Base-by-base conservation (phyloP, 768 basidiomycete species). In the Goffeauzyma gilvescens region DNA sequence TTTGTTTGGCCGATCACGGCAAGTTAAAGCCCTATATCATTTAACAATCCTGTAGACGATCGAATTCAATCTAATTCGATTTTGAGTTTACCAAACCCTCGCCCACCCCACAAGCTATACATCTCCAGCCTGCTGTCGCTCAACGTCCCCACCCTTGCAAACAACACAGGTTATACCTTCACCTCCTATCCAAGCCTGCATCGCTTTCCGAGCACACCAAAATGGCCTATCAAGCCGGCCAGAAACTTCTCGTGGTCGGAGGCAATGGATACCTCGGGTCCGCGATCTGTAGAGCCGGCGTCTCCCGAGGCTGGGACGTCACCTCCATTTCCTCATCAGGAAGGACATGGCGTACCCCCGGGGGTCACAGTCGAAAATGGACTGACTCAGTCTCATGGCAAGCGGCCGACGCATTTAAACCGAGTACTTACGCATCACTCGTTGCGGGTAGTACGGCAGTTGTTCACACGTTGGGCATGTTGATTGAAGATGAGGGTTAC, bases 261-360 rank as follows among this genome's bases (percentile, higher is more conserved):
- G 93, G 93, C 33, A 93, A 93, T 67, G 93, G 93, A 5, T 96
- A 93, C 68, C 76, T 98, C 55, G 90, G 93, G 39, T 95, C 93
- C 21, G 81, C 87, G 3, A 74, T 98, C 23, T 95, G 89, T 65
- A 79, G 73, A 56, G 72, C 76, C n/a, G 89, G 86, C 18, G 69
- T 95, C 17, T 71, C 76, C 28, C 74, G 74, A 38, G 90, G 90
- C 2, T 73, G 84, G 63, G 72, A 78, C 48, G 93, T 96, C 18
- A 79, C 79, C 36, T 31, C 32, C 15, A 25, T 17, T 30, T 2
- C 26, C 65, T 81, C 80, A 9, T 85, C 84, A 4, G 93, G 93
- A 25, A 70, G 63, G 44, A 82, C 90, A 5, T 93, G 80, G 62
- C 70, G 65, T 47, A 86, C 85, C 9, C 76, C 81, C n/a, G 86